Evolutionary conservation across 768 basidiomycete species (phyloP).

Genomic region (Termitomyces sp.): DNA sequence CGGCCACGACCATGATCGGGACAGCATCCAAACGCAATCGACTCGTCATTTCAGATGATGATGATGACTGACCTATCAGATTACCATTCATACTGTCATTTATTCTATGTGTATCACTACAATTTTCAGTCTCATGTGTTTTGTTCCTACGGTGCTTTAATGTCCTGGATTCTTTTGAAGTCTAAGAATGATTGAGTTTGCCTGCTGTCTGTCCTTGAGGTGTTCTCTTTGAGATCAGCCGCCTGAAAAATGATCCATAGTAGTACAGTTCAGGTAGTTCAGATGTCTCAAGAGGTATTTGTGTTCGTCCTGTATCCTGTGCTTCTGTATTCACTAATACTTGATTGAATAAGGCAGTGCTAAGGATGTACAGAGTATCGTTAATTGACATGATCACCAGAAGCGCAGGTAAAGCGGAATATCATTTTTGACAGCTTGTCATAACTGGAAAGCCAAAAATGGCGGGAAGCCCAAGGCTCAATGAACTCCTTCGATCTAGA

Average conservation of each 20-base stretch:
- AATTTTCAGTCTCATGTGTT: background rate
- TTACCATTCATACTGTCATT: background rate
- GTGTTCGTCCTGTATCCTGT: background rate
- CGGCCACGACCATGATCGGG: constrained; percentile 6
- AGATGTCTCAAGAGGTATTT: background rate
- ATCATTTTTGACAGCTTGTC: constrained; percentile 4
- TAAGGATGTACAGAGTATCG: background rate
- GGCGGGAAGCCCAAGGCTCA: background rate
- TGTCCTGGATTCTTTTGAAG: background rate
- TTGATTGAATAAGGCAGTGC: background rate
- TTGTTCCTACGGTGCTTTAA: background rate
- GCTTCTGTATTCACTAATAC: background rate
- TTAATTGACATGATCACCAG: background rate
- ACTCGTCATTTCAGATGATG: constrained; percentile 31
- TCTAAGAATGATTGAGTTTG: background rate
- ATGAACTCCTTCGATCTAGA: background rate
- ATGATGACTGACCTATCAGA: constrained; percentile 17
- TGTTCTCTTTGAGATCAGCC: background rate
- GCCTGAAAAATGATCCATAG: background rate
- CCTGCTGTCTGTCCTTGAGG: background rate
- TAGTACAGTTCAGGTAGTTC: background rate
- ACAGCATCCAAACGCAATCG: constrained; percentile 20
- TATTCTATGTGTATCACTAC: background rate
- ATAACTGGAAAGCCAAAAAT: background rate
- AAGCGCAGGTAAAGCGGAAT: background rate